Evolutionary conservation across 1,139 yeast species (phyloP).

Genomic region (Lodderomyces elongisporus): DNA sequence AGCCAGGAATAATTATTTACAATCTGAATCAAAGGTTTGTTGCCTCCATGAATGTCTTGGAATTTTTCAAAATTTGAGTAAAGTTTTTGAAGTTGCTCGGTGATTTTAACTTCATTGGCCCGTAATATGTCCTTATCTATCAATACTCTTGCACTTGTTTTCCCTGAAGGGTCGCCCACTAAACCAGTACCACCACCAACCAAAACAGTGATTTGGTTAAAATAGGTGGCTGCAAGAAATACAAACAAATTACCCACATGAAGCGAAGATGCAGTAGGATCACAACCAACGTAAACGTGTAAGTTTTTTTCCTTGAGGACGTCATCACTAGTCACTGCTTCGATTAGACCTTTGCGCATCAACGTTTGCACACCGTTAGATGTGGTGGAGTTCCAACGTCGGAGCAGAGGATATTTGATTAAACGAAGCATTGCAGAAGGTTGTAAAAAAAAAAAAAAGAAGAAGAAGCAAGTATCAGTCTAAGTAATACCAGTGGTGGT

Average conservation of each 20-base stretch:
- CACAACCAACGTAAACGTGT: constrained; percentile 85
- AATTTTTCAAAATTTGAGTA: too few relatives aligned
- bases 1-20: constrained; percentile 81
- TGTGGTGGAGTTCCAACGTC: too few relatives aligned
- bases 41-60: too few relatives aligned
- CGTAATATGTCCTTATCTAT: too few relatives aligned
- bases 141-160: constrained; percentile 71
- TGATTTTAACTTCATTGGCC: too few relatives aligned
- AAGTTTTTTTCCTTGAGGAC: constrained; percentile 21
- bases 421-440: too few relatives aligned
- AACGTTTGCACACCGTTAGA: too few relatives aligned
- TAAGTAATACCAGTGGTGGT: constrained; percentile 25
- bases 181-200: constrained; percentile 98
- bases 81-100: too few relatives aligned
- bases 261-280: constrained; percentile 85
- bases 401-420: too few relatives aligned
- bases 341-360: too few relatives aligned
- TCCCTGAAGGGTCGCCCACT: constrained; percentile 97
- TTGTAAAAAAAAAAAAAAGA: too few relatives aligned
- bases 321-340: constrained; percentile 44
- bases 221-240: constrained; percentile 76
- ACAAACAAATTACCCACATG: constrained; percentile 92
- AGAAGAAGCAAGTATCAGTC: constrained; percentile 24
- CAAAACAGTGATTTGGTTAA: constrained; percentile 73
- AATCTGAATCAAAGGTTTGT: too few relatives aligned